Conservation (phyloP, 2,329 filamentous ascomycete genomes). For the Elsinoe perseae region DNA sequence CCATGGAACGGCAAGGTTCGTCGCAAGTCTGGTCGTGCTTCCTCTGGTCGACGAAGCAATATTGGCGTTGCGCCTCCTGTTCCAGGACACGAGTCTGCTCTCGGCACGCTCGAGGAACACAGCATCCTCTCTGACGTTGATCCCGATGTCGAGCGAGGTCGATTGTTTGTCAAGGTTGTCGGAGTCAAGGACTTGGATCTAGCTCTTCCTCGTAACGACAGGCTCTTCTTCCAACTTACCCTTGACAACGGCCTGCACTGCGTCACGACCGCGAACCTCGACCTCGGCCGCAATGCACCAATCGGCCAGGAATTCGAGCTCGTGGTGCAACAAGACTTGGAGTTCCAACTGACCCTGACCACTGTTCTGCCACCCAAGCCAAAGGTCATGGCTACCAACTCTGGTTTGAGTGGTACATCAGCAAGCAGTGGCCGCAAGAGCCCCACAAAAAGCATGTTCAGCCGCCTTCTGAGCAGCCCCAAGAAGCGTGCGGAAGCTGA, state of each 20-base stretch:
- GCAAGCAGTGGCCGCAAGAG: slow-evolving; percentile 54
- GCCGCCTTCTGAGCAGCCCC: slow-evolving; percentile 83
- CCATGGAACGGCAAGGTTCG: slow-evolving; percentile 84
- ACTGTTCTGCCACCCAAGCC: slow-evolving; percentile 81
- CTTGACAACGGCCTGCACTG: slow-evolving; percentile 98
- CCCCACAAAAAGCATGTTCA: slow-evolving; percentile 74
- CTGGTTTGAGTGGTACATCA: slow-evolving; percentile 34
- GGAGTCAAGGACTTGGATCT: slow-evolving; percentile 93
- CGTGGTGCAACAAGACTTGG: slow-evolving; percentile 93
- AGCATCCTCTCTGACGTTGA: slow-evolving; percentile 54
- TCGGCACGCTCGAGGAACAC: slow-evolving; percentile 63
- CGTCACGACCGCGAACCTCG: slow-evolving; percentile 91
- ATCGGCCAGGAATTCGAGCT: slow-evolving; percentile 98
- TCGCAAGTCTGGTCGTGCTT: slow-evolving; percentile 54
- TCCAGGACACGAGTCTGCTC: slow-evolving; percentile 70
- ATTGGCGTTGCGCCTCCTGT: slow-evolving; percentile 58
- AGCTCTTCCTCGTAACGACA: slow-evolving; percentile 81
- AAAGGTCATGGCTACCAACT: slow-evolving; percentile 33
- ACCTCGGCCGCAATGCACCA: slow-evolving; percentile 81
- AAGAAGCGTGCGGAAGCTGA: slow-evolving; percentile 97
- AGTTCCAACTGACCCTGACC: slow-evolving; percentile 95
- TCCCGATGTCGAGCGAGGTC: slow-evolving; percentile 77
- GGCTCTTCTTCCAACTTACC: slow-evolving; percentile 89
- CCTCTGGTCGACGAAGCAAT: slow-evolving; percentile 37
- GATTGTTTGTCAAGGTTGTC: slow-evolving; percentile 97